phyloP scores from a whole-genome alignment of 768 basidiomycete species.

The Gloeopeniophorella convolvens region DNA sequence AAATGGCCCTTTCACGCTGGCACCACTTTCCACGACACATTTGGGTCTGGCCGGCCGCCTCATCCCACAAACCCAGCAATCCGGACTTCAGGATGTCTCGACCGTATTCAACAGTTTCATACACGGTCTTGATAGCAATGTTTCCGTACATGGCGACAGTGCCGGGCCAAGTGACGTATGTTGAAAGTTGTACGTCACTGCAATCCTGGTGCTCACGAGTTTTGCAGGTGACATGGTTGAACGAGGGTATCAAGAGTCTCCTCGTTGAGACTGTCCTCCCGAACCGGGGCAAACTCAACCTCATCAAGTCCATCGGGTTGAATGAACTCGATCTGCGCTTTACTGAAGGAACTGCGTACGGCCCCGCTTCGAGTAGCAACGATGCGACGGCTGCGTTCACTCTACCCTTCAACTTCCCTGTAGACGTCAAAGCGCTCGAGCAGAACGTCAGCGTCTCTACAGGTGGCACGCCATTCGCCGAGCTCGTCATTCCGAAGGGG shows the following conservation, averaged over 20 bases:
- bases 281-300: constrained; percentile 49
- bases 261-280: constrained; percentile 54
- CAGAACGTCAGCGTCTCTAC: constrained; percentile 52
- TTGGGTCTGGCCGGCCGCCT: constrained; percentile 57
- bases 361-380: constrained; percentile 51
- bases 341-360: constrained; percentile 48
- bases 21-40: constrained; percentile 44
- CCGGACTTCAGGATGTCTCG: constrained; percentile 54
- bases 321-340: constrained; percentile 56
- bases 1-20: constrained; percentile 43
- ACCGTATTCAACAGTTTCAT: constrained; percentile 66
- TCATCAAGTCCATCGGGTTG: constrained; percentile 60
- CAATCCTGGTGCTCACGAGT: constrained; percentile 4
- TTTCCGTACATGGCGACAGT: constrained; percentile 51
- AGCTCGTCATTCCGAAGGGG: constrained; percentile 51
- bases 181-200: not conserved
- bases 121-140: constrained; percentile 54
- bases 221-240: constrained; percentile 60
- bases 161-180: constrained; percentile 53
- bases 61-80: constrained; percentile 47
- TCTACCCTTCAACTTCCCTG: constrained; percentile 62
- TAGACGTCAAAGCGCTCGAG: constrained; percentile 57
- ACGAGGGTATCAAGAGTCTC: constrained; percentile 61
- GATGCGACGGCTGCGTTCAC: constrained; percentile 58
- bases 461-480: constrained; percentile 49